Conservation (phyloP, 1,139 yeast species). For the Scheffersomyces quercinus region DNA sequence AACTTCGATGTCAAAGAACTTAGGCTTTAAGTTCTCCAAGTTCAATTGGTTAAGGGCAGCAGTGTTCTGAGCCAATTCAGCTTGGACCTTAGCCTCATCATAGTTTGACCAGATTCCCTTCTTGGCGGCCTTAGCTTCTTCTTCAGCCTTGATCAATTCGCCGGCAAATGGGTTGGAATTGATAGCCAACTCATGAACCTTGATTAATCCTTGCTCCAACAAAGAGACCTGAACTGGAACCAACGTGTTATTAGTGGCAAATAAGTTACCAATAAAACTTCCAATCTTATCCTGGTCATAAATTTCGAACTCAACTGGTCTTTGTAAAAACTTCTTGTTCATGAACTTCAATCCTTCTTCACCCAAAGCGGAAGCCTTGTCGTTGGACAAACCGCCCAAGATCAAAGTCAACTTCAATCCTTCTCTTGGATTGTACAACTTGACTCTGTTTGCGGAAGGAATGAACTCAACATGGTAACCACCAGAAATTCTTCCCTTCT, state of each 20-base stretch:
- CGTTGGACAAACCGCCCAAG: constrained; percentile 70
- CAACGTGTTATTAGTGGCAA: constrained; percentile 45
- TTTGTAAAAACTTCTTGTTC: constrained; percentile 61
- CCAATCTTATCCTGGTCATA: constrained; percentile 77
- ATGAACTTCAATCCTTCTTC: constrained; percentile 59
- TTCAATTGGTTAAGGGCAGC: constrained; percentile 20
- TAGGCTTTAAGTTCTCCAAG: constrained; percentile 37
- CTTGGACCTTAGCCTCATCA: constrained; percentile 35
- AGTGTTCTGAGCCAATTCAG: constrained; percentile 23
- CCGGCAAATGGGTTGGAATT: constrained; percentile 54
- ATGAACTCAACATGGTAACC: constrained; percentile 68
- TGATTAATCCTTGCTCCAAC: constrained; percentile 64
- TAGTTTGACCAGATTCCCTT: constrained; percentile 70
- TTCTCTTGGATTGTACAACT: constrained; percentile 70
- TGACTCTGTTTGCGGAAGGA: constrained; percentile 65
- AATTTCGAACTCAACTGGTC: constrained; percentile 70
- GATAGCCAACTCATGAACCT: constrained; percentile 67
- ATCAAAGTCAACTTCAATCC: constrained; percentile 69
- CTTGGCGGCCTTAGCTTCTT: constrained; percentile 52
- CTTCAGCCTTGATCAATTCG: constrained; percentile 63
- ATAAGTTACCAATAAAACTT: constrained; percentile 75
- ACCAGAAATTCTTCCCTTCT: constrained; percentile 64
- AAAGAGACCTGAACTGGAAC: constrained; percentile 63
- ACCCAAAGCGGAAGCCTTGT: constrained; percentile 43
- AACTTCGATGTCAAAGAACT: constrained; percentile 63